Conservation (phyloP, 768 basidiomycete species). For the Auriscalpium orientale region DNA sequence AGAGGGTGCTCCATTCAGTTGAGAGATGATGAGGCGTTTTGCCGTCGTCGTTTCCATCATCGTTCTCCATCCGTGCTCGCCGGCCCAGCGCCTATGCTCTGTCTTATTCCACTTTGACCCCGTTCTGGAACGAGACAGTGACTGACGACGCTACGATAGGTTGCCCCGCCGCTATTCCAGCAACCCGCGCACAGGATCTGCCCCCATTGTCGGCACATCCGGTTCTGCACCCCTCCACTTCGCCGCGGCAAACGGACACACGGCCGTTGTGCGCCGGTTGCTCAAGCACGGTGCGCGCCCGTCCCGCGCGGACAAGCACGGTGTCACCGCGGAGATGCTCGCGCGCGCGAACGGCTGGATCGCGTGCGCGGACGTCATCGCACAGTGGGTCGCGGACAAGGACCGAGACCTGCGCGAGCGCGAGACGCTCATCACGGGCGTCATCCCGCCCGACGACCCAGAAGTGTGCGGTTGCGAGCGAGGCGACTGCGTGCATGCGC, state of each 20-base stretch:
- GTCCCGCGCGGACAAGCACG: conserved; percentile 82
- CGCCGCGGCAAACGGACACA: conserved; percentile 92
- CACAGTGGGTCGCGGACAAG: conserved; percentile 57
- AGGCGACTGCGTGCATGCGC: background rate
- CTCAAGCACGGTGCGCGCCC: conserved; percentile 81
- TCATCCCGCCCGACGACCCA: conserved; percentile 6
- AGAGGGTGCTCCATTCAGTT: too few relatives aligned
- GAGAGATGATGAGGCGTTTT: too few relatives aligned
- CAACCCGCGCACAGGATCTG: conserved; percentile 57
- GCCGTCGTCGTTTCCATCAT: too few relatives aligned
- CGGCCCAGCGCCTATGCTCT: background rate
- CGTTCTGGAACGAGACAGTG: background rate
- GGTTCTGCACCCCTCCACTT: conserved; percentile 96
- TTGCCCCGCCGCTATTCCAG: conserved; percentile 69
- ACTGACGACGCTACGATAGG: conserved; percentile 27
- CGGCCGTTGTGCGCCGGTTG: conserved; percentile 65
- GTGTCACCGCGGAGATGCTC: conserved; percentile 77
- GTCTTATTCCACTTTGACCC: background rate
- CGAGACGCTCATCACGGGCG: conserved; percentile 13
- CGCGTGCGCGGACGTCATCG: conserved; percentile 67
- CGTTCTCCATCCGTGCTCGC: background rate
- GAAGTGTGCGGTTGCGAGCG: background rate
- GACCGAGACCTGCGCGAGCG: conserved; percentile 55
- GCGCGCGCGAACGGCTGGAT: conserved; percentile 76
- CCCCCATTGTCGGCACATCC: conserved; percentile 71